phyloP scores from a whole-genome alignment of 306 rosid genomes.

The Sesbania bispinosa region DNA sequence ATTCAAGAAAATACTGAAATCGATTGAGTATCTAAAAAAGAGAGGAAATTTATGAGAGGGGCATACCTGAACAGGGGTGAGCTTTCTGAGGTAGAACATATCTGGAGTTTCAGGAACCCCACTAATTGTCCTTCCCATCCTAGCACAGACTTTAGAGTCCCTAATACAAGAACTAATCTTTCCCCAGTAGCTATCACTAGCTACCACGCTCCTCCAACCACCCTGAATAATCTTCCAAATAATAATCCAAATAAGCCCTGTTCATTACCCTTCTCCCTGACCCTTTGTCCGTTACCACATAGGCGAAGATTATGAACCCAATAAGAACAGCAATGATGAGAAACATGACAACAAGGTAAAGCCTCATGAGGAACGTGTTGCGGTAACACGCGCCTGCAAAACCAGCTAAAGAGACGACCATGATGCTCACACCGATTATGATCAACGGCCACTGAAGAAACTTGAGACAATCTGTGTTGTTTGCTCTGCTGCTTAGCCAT shows the following conservation, averaged over 20 bases:
- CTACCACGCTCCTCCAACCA: slow-evolving; percentile 75
- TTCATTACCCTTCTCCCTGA: slow-evolving; percentile 42
- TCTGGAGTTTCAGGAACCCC: slow-evolving; percentile 66
- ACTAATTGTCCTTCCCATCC: slow-evolving; percentile 19
- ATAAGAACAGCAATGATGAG: slow-evolving; percentile 61
- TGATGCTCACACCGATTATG: slow-evolving; percentile 55
- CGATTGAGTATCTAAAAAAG: no score
- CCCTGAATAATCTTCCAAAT: slow-evolving; percentile 64
- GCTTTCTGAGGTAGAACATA: slow-evolving; percentile 53
- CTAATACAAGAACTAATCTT: slow-evolving; percentile 73
- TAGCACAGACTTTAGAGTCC: slow-evolving; percentile 58
- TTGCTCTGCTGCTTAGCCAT: slow-evolving; percentile 92
- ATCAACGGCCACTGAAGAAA: slow-evolving; percentile 99
- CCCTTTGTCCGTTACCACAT: slow-evolving; percentile 79
- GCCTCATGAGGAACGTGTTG: slow-evolving; percentile 68
- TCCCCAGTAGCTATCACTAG: slow-evolving; percentile 50
- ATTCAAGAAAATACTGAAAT: no score
- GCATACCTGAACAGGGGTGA: slow-evolving; percentile 64
- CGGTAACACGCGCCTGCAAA: slow-evolving; percentile 91
- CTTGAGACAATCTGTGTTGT: slow-evolving; percentile 86
- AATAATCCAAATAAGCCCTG: slow-evolving; percentile 53
- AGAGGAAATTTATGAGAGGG: no score
- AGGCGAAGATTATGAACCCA: slow-evolving; percentile 86
- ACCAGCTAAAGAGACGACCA: slow-evolving; percentile 78
- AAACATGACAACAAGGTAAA: slow-evolving; percentile 81